Evolutionary conservation across 352 stramenopile genomes (phyloP).

Genomic region (Globisporangium uncinulatum): DNA sequence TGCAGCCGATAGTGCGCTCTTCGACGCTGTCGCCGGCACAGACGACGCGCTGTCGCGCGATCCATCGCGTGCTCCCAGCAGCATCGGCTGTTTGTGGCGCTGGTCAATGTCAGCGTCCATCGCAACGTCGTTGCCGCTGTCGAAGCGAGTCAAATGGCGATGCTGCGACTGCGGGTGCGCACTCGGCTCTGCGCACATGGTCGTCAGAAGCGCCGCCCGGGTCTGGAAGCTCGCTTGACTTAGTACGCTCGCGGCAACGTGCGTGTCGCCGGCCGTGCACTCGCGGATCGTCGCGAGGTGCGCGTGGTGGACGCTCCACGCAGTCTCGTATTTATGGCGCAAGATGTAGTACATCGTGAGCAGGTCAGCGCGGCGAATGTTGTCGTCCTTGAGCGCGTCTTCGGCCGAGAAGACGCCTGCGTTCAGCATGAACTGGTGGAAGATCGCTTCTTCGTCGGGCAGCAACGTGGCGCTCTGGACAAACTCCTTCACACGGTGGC

Average conservation of each 20-base stretch:
- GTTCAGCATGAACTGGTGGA: conserved; percentile 78
- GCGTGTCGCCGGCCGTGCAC: conserved; percentile 50
- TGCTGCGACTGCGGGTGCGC: neutral
- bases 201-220: conserved; percentile 49
- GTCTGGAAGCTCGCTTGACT: conserved; percentile 64
- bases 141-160: conserved; percentile 8
- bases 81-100: conserved; percentile 12
- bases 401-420: conserved; percentile 32
- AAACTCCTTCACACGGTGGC: conserved; percentile 65
- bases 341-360: conserved; percentile 84
- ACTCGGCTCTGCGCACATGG: conserved; percentile 56
- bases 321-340: conserved; percentile 61
- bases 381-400: conserved; percentile 58
- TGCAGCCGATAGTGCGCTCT: neutral
- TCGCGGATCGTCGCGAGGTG: conserved; percentile 69
- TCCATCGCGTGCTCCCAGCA: conserved; percentile 2
- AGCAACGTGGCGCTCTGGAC: conserved; percentile 58
- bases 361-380: conserved; percentile 69
- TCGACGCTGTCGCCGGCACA: neutral
- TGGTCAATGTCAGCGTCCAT: conserved; percentile 24
- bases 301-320: conserved; percentile 72
- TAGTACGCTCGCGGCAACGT: conserved; percentile 48
- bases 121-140: conserved; percentile 25
- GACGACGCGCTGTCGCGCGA: neutral
- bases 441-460: conserved; percentile 42